Conservation (phyloP, 805 yeast species). For the Yarrowia sp. region DNA sequence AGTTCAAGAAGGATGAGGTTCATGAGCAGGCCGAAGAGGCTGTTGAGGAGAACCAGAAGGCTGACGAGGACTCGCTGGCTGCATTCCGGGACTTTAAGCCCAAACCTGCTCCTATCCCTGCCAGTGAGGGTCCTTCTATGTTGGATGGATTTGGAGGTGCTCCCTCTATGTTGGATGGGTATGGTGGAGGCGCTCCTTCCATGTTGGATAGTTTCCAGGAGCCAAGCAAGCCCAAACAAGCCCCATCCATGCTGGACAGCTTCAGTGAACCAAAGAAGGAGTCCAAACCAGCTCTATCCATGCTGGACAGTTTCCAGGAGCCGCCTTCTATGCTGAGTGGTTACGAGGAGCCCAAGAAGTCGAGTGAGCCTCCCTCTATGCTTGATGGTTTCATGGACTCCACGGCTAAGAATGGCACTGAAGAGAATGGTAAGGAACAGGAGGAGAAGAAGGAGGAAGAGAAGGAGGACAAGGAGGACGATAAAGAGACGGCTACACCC, state of each 20-base stretch:
- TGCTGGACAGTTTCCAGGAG: no score
- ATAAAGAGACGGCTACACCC: neutral
- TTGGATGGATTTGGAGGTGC: neutral
- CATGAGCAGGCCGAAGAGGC: neutral
- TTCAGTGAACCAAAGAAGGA: no score
- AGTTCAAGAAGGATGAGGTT: slow-evolving; percentile 40
- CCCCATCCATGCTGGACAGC: neutral
- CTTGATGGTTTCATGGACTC: no score
- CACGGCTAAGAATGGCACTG: neutral
- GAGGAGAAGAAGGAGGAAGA: neutral
- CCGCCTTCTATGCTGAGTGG: no score
- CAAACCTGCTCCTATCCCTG: neutral
- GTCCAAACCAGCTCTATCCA: no score
- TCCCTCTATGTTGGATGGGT: neutral
- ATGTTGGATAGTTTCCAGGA: neutral
- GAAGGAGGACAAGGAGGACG: neutral
- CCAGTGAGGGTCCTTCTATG: neutral
- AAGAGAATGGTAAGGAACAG: neutral
- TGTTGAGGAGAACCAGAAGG: neutral
- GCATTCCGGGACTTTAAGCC: neutral
- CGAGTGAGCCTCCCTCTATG: no score
- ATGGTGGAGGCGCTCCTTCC: neutral
- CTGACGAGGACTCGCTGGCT: slow-evolving; percentile 13
- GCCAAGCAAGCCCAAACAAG: neutral
- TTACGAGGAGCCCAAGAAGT: no score